phyloP scores from a whole-genome alignment of 208 protist species.

The Acanthamoeba royreba region DNA sequence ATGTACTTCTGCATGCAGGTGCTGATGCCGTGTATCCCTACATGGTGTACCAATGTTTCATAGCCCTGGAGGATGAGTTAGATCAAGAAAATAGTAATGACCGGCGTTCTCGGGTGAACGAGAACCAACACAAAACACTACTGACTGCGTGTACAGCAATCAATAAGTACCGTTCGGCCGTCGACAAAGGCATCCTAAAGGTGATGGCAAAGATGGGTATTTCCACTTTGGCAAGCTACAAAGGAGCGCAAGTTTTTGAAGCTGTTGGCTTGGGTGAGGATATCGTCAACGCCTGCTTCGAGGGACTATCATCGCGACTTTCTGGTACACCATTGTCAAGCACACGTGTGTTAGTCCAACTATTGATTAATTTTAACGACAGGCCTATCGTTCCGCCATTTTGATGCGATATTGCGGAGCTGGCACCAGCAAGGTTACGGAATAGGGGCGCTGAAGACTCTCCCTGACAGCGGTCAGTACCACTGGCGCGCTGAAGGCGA shows the following conservation, averaged over 20 bases:
- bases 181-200: constrained; percentile 81
- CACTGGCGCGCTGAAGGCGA: constrained; percentile 73
- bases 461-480: constrained; percentile 70
- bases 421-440: background rate
- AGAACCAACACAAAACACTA: background rate
- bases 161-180: constrained; percentile 67
- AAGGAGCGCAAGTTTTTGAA: constrained; percentile 88
- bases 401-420: background rate
- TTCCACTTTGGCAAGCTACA: constrained; percentile 82
- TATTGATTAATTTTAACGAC: too few species aligned
- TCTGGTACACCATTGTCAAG: constrained; percentile 64
- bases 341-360: constrained; percentile 12
- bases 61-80: constrained; percentile 29
- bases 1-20: background rate
- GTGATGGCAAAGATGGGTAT: constrained; percentile 87
- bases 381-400: constrained; percentile 44
- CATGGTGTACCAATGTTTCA: constrained; percentile 58
- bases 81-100: background rate
- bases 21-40: constrained; percentile 83
- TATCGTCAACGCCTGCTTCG: constrained; percentile 81
- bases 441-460: background rate
- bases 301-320: constrained; percentile 76
- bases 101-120: background rate
- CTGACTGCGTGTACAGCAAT: background rate
- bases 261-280: constrained; percentile 77